phyloP scores from a whole-genome alignment of 495 filamentous ascomycete genomes.

The Podospora australis region DNA sequence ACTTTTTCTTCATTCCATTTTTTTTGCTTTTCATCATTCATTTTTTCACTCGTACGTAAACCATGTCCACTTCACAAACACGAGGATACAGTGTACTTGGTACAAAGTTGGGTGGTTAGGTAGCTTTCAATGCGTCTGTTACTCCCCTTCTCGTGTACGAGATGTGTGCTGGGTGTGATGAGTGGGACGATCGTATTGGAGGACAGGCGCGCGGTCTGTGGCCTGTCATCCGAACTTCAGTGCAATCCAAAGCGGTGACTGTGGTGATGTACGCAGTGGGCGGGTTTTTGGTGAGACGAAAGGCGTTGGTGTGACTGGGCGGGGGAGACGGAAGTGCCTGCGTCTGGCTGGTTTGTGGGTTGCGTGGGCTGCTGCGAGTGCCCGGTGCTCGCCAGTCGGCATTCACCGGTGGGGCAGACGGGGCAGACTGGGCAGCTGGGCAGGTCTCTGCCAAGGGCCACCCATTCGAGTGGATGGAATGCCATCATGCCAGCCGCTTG shows the following conservation, averaged over 20 bases:
- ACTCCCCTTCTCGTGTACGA: too few species aligned
- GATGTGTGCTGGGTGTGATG: too few species aligned
- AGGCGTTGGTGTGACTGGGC: slow-evolving; percentile 12
- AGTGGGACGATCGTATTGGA: too few species aligned
- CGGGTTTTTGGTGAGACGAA: slow-evolving; percentile 8
- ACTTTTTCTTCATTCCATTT: neutral
- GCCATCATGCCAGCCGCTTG: too few species aligned
- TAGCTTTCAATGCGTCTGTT: too few species aligned
- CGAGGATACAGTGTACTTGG: neutral
- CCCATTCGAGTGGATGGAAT: too few species aligned
- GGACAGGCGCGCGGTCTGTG: neutral
- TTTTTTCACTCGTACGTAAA: neutral
- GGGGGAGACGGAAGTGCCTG: neutral
- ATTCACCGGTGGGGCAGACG: slow-evolving; percentile 9
- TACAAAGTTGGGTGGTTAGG: too few species aligned
- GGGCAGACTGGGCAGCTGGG: too few species aligned
- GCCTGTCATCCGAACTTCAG: neutral
- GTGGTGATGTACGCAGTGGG: neutral
- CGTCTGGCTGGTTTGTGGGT: neutral
- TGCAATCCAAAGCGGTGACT: neutral
- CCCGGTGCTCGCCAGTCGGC: neutral
- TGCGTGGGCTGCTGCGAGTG: neutral
- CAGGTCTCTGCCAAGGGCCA: too few species aligned
- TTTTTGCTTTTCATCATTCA: neutral
- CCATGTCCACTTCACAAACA: neutral